A percentile compares a stretch with the other conserved stretches of the same genome.
phyloP scores from a whole-genome alignment of 495 filamentous ascomycete genomes.

The Penicillium canescens region DNA sequence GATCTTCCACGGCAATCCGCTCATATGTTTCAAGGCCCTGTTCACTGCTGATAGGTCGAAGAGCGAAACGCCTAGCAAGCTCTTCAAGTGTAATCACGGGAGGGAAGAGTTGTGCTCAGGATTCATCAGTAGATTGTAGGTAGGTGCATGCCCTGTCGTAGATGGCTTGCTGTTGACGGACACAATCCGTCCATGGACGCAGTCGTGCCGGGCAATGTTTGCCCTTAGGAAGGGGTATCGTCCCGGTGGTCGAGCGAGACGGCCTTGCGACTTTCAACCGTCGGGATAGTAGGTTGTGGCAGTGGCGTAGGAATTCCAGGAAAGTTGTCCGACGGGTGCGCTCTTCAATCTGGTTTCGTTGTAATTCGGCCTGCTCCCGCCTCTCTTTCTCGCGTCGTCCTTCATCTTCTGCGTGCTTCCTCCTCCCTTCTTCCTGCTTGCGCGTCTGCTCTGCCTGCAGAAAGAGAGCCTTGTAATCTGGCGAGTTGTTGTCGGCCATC shows the following conservation, averaged over 20 bases:
- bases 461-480: no score
- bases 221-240: conserved; percentile 27
- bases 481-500: conserved; percentile 10
- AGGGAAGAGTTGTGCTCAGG: no score
- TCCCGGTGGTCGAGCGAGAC: conserved; percentile 34
- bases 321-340: conserved; percentile 30
- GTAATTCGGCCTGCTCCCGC: not conserved
- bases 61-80: no score
- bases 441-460: no score
- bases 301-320: conserved; percentile 33
- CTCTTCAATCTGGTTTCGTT: not conserved
- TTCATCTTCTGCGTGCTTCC: no score
- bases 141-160: no score
- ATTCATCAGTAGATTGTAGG: no score
- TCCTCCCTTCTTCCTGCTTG: no score
- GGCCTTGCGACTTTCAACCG: conserved; percentile 17
- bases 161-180: conserved; percentile 22
- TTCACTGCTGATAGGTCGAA: conserved; percentile 30
- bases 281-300: conserved; percentile 34
- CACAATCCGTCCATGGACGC: conserved; percentile 28
- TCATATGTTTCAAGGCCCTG: conserved; percentile 35
- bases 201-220: conserved; percentile 33
- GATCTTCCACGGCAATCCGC: conserved; percentile 23
- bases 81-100: no score
- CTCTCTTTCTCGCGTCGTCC: not conserved